Conservation (phyloP, 176 grass and related monocot genomes). For the Oryza australiensis region DNA sequence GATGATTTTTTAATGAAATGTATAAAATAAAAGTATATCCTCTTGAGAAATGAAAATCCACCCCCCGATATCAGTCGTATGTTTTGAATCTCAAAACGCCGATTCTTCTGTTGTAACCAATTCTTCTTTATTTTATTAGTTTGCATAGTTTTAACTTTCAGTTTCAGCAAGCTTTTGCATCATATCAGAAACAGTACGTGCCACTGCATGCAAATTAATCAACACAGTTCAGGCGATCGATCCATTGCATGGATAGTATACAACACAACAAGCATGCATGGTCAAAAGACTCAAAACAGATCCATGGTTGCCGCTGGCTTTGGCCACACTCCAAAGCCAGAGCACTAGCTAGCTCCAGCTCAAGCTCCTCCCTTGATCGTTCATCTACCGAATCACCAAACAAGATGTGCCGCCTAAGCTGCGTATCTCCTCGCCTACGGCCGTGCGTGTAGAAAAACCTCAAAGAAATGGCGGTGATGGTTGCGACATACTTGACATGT, state of each 20-base stretch:
- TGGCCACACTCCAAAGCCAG: constrained; percentile 63
- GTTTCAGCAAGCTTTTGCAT: constrained; percentile 12
- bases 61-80: background rate
- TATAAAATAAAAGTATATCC: no score
- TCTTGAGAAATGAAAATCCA: no score
- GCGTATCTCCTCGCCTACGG: constrained; percentile 2
- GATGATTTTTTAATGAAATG: no score
- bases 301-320: constrained; percentile 47
- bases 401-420: constrained; percentile 44
- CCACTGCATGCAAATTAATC: constrained; percentile 31
- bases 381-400: constrained; percentile 69
- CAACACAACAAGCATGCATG: background rate
- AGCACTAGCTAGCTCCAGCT: constrained; percentile 38
- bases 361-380: constrained; percentile 41
- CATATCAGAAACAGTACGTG: background rate
- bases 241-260: background rate
- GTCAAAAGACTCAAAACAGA: constrained; percentile 33
- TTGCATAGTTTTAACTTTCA: constrained; percentile 10
- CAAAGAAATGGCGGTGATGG: constrained; percentile 47
- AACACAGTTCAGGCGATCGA: background rate
- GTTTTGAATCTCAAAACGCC: background rate
- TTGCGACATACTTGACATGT: constrained; percentile 12
- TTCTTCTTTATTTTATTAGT: background rate
- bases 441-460: background rate
- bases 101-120: background rate